These are phyloP conservation scores for Thielaviopsis populi DNA, from an alignment of 2,329 filamentous ascomycete genomes.

Conservation along the genomic window DNA sequence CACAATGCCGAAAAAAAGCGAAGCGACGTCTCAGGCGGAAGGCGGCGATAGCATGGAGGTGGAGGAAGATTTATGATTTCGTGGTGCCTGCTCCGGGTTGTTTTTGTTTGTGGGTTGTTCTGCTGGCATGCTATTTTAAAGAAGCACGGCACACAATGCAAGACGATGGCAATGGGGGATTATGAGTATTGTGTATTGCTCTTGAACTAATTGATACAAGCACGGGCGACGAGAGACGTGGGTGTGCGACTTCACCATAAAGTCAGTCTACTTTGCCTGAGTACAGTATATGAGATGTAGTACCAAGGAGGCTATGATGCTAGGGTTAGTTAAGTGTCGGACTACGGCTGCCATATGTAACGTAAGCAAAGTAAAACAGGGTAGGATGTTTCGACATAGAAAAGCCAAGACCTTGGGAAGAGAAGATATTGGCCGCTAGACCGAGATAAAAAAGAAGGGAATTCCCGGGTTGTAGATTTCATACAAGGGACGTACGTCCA, in stretches of 20 bases:
- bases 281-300: no score
- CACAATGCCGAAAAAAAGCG: slow-evolving; percentile 63
- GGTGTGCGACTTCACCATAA: not conserved
- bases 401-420: not conserved
- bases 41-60: slow-evolving; percentile 53
- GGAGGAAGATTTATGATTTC: slow-evolving; percentile 39
- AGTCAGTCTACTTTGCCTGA: no score
- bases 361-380: not conserved
- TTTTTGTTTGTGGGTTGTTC: not conserved
- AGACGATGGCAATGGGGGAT: not conserved
- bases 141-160: not conserved
- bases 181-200: slow-evolving; percentile 1
- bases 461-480: not conserved
- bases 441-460: not conserved
- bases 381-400: not conserved
- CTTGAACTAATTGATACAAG: not conserved
- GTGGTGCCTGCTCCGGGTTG: not conserved
- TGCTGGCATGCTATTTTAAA: not conserved
- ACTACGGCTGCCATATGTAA: no score
- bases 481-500: not conserved
- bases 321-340: not conserved
- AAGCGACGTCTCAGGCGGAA: slow-evolving; percentile 32
- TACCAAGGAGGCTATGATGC: not conserved
- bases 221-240: not conserved
- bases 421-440: not conserved